Base-by-base conservation (phyloP, 2,329 filamentous ascomycete genomes). In the Macrophomina pseudophaseolina region DNA sequence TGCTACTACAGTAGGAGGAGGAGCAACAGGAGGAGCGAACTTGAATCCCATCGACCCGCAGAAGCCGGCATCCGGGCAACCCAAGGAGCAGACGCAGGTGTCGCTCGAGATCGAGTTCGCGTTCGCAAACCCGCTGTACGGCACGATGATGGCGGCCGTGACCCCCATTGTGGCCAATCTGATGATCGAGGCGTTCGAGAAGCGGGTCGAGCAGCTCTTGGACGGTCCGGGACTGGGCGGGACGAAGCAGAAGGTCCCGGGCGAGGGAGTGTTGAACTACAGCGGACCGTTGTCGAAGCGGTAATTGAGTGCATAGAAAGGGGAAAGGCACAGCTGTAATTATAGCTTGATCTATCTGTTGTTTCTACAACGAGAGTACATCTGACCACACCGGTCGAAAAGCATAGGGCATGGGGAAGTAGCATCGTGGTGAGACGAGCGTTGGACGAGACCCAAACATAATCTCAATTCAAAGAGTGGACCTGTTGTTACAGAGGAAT, bases 101-200 rank as follows among this genome's bases (percentile, higher is more conserved):
- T 84, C 87, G 71, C 80, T 99, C 71, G 83, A 85, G 66, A 90
- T 99, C 71, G 86, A 89, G 69, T 97, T 94, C 77, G 87, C 90
- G 77, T 97, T 99, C 76, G 85, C 88, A 72, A 98, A 94, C 79
- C 92, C 94, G n/a, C 77, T 97, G 66, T 96, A 97, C 80, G 90
- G 89, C 49, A 88, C 91, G 23, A 83, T 97, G 75, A 95, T 94
- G 76, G 86, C 88, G 44, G 90, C 91, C 40, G 89, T 95, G 30
- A 92, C 93, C 70, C 90, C 92, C 38, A 93, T 92, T 80, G 88
- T 97, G 69, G 94, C 93, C 1, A 89, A 88, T 4, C 84, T 91
- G 70, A 97, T 99, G 93, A 91, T 98, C 70, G 89, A 92, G 77
- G 94, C 95, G 0, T 99, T 99, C 82, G 94, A 97, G 81, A 87